These are phyloP conservation scores for Cryptococcus sp. DNA, from an alignment of 1,284 basidiomycete species.

Conservation along the genomic window DNA sequence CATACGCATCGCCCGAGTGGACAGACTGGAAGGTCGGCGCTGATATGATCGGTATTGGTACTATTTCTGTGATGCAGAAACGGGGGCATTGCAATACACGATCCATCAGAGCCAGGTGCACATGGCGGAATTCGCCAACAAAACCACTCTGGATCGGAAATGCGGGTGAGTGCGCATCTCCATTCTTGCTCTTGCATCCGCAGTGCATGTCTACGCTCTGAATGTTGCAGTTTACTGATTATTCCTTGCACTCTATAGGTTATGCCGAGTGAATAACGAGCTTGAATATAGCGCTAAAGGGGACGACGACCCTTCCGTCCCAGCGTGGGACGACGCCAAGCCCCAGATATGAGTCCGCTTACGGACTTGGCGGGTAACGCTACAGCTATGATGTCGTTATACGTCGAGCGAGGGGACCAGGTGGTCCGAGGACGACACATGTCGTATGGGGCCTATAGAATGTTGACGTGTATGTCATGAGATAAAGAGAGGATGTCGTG, in stretches of 20 bases:
- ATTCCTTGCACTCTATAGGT: constrained; percentile 15
- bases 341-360: background rate
- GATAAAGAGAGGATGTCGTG: too few species aligned
- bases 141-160: constrained; percentile 38
- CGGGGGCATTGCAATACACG: constrained; percentile 56
- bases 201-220: background rate
- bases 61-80: constrained; percentile 37
- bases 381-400: too few species aligned
- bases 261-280: constrained; percentile 37
- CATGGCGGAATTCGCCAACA: constrained; percentile 53
- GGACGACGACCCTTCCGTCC: constrained; percentile 36
- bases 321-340: constrained; percentile 44
- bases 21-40: too few species aligned
- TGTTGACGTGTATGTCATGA: too few species aligned
- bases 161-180: constrained; percentile 40
- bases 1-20: too few species aligned
- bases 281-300: constrained; percentile 38
- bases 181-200: background rate
- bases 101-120: constrained; percentile 54
- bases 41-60: background rate
- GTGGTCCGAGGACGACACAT: too few species aligned
- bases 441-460: too few species aligned
- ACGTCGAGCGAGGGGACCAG: too few species aligned
- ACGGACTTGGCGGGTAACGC: too few species aligned
- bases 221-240: background rate